Base-by-base conservation (phyloP, 106 monocot genomes). In the Apostasia shenzhenica region DNA sequence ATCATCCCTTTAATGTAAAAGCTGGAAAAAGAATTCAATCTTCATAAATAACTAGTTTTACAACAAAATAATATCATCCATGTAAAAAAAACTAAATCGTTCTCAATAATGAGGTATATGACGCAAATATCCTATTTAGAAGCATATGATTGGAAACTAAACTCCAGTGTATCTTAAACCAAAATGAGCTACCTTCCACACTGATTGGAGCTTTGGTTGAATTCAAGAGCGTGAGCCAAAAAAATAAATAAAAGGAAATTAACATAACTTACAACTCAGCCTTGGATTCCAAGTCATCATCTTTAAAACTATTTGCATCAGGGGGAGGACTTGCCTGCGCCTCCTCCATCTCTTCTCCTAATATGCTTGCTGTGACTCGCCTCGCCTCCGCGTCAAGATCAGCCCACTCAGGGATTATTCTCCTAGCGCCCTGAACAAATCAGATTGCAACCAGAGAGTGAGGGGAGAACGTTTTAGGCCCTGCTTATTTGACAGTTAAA, bases 321-420 rank as follows among this genome's bases (percentile, higher is more conserved):
- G 59, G 81, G 14, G 69, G 47, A 49, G 64, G 37, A 39, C 10
- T 14, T 37, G 59, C 46, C 58, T 76, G 80, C 14, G 44, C 55
- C 8, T 70, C 6, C 70, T 78, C 85, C 6, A 61, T 9, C 42
- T 84, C 80, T 70, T 89, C 92, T 9, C 92, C 89, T 70, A 81
- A 59, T 6, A 85, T 90, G 70, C 55, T 82, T 49, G 72, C 78
- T 38, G 89, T 92, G 7, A 92, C 54, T 57, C 12, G 59, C 70
- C 84, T 80, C 45, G 89, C 92, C 74, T 97, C 97, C 5, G 76
- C 48, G 75, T 97, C 97, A 61, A 97, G 86, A 73, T 85, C 85
- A 71, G 73, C 79, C 97, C 97, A 97, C 71, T 97, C 97, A 5
- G 87, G 56, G 12, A 97, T 46, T 58, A 97, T 97, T 83, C 97